Conservation (phyloP, 2,329 filamentous ascomycete species). For the Microsporum canis region DNA sequence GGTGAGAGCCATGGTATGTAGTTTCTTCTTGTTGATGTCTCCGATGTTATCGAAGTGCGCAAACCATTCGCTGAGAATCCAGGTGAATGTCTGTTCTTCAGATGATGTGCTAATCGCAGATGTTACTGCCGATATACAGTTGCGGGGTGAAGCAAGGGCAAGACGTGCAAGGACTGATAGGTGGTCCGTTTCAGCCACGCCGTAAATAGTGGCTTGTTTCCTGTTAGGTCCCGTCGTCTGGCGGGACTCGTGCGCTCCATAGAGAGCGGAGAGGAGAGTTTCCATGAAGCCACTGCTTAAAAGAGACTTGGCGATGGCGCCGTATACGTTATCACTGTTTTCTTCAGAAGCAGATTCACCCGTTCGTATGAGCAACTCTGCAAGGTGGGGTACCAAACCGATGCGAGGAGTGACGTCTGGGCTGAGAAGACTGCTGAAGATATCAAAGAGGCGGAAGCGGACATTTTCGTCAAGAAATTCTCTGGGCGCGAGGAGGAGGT, state of each 20-base stretch:
- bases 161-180: conserved; percentile 72
- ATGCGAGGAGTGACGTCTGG: conserved; percentile 30
- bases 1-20: conserved; percentile 37
- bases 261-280: conserved; percentile 54
- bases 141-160: conserved; percentile 56
- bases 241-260: conserved; percentile 58
- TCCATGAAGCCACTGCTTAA: conserved; percentile 51
- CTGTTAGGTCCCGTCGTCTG: conserved; percentile 73
- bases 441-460: conserved; percentile 27
- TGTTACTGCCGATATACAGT: conserved; percentile 49
- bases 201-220: conserved; percentile 56
- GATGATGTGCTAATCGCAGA: conserved; percentile 23
- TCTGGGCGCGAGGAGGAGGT: conserved; percentile 52
- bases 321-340: conserved; percentile 42
- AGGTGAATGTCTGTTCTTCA: conserved; percentile 28
- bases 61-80: conserved; percentile 40
- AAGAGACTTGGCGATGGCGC: conserved; percentile 54
- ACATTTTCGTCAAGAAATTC: conserved; percentile 33
- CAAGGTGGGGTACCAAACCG: conserved; percentile 36
- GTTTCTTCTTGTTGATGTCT: conserved; percentile 37
- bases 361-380: conserved; percentile 54
- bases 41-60: conserved; percentile 39
- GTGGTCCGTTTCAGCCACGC: conserved; percentile 72
- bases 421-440: conserved; percentile 31
- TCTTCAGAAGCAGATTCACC: conserved; percentile 51